Conservation (phyloP, 2,329 filamentous ascomycete genomes). For the Talaromyces sp. region DNA sequence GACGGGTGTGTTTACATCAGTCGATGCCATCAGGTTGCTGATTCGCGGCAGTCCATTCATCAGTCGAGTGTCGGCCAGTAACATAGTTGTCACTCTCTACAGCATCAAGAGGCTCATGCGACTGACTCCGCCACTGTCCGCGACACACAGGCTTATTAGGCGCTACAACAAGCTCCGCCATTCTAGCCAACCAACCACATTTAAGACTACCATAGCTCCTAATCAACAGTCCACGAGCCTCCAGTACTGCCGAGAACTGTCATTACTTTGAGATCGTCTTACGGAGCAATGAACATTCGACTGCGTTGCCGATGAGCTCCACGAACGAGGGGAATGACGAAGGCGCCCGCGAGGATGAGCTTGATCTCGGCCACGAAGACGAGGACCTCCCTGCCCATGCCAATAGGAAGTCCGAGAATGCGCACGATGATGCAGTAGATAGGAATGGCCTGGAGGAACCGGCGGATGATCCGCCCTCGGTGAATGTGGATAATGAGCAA, state of each 20-base stretch:
- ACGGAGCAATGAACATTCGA: conserved; percentile 51
- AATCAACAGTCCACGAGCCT: background rate
- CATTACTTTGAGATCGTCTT: background rate
- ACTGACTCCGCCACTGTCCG: background rate
- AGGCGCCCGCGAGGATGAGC: conserved; percentile 57
- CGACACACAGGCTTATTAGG: background rate
- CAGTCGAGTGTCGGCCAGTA: no score
- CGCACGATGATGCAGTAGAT: conserved; percentile 24
- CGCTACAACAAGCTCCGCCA: background rate
- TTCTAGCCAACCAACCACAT: conserved; percentile 7
- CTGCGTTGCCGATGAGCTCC: conserved; percentile 62
- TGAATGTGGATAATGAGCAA: conserved; percentile 26
- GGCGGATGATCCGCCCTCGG: conserved; percentile 28
- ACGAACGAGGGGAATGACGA: conserved; percentile 60
- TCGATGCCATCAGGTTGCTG: background rate
- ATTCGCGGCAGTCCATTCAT: background rate
- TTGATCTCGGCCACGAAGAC: conserved; percentile 43
- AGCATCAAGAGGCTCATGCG: background rate
- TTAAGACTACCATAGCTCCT: background rate
- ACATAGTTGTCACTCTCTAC: background rate
- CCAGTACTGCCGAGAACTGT: background rate
- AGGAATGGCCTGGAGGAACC: conserved; percentile 20
- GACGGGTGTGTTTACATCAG: background rate
- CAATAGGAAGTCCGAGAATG: conserved; percentile 26
- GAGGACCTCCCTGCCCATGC: conserved; percentile 30